Evolutionary conservation across 345 rosid species (phyloP).

Genomic region (Lepidium aucheri): DNA sequence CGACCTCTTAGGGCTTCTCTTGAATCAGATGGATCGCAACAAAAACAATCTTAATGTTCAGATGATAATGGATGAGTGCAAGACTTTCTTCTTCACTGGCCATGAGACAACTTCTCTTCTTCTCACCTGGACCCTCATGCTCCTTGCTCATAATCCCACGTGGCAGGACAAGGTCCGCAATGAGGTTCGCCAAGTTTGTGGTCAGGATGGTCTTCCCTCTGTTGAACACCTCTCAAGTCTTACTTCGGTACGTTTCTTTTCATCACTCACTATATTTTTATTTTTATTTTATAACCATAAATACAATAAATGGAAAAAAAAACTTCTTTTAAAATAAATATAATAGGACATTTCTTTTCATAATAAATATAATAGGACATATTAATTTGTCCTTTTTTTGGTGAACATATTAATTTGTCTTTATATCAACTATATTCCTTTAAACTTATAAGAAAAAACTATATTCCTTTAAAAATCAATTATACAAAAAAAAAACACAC

Average conservation of each 20-base stretch:
- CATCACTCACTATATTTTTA: too few species aligned
- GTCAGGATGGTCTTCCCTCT: slow-evolving; percentile 43
- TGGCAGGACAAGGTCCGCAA: slow-evolving; percentile 82
- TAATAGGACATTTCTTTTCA: too few species aligned
- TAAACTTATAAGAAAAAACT: too few species aligned
- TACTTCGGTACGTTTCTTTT: slow-evolving; percentile 43
- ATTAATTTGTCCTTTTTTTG: too few species aligned
- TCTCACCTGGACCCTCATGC: slow-evolving; percentile 93
- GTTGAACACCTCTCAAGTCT: slow-evolving; percentile 68
- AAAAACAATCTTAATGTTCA: slow-evolving; percentile 47
- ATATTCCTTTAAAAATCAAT: too few species aligned
- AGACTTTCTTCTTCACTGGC: slow-evolving; percentile 94
- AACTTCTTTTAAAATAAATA: too few species aligned
- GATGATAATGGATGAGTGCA: slow-evolving; percentile 92
- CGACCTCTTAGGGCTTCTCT: slow-evolving; percentile 70
- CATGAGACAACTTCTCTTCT: slow-evolving; percentile 88
- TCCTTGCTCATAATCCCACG: slow-evolving; percentile 65
- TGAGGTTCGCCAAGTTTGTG: slow-evolving; percentile 60
- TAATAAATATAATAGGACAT: too few species aligned
- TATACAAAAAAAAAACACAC: too few species aligned
- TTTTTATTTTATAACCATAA: too few species aligned
- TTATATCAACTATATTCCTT: too few species aligned
- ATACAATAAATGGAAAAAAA: not conserved
- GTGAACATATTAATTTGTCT: too few species aligned
- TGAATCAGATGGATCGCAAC: slow-evolving; percentile 47